A percentile compares a stretch with the other conserved stretches of the same genome.
phyloP scores from a whole-genome alignment of 805 yeast genomes.

The Metschnikowia anglica region DNA sequence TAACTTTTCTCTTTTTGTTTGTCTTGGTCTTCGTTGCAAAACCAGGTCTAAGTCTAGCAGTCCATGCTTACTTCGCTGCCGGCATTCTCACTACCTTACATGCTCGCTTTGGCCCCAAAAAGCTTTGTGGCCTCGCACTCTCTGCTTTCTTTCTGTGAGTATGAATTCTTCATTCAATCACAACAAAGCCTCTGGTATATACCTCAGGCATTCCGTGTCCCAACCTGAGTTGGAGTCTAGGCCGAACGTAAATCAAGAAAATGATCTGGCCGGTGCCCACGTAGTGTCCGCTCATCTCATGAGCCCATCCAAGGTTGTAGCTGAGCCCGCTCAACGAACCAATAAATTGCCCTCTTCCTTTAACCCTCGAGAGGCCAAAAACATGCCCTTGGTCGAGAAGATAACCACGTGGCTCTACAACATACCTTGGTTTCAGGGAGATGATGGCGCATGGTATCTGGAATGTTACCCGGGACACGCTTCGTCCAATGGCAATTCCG shows the following conservation, averaged over 20 bases:
- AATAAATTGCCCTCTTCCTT: constrained; percentile 46
- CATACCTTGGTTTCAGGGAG: constrained; percentile 48
- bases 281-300: constrained; percentile 12
- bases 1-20: no score
- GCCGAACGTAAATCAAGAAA: constrained; percentile 13
- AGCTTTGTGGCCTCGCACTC: constrained; percentile 10
- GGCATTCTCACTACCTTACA: background rate
- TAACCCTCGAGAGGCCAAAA: constrained; percentile 60
- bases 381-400: constrained; percentile 67
- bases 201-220: constrained; percentile 11
- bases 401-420: constrained; percentile 61
- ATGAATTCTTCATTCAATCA: constrained; percentile 13
- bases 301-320: constrained; percentile 10
- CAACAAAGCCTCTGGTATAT: constrained; percentile 8
- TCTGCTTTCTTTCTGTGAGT: constrained; percentile 6
- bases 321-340: constrained; percentile 3
- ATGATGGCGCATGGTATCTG: constrained; percentile 26
- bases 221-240: constrained; percentile 12
- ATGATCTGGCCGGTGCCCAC: constrained; percentile 7
- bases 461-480: constrained; percentile 53
- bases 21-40: no score
- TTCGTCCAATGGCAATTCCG: constrained; percentile 25
- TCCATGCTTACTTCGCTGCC: no score
- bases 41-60: background rate
- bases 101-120: constrained; percentile 7